phyloP scores from a whole-genome alignment of 2,329 filamentous ascomycete genomes.

The Huntiella moniliformis region DNA sequence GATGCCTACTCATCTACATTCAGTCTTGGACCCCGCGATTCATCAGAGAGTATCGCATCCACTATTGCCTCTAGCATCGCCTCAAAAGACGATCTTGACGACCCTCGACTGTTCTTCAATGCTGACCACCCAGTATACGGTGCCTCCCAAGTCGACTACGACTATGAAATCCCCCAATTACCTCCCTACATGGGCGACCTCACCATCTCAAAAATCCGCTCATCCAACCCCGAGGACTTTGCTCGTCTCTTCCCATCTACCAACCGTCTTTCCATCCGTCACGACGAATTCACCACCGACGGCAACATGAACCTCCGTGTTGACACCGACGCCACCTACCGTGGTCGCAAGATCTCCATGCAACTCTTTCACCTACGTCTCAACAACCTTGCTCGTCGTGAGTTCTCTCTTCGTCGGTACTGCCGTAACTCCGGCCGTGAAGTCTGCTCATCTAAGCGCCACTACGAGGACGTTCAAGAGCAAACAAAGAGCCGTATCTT shows the following conservation, averaged over 20 bases:
- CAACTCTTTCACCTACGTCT: slow-evolving; percentile 87
- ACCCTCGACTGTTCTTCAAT: background rate
- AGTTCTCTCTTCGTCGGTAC: slow-evolving; percentile 82
- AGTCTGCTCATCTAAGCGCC: slow-evolving; percentile 67
- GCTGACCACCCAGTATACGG: background rate
- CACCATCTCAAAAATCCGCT: slow-evolving; percentile 45
- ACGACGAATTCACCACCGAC: slow-evolving; percentile 77
- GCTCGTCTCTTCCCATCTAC: slow-evolving; percentile 70
- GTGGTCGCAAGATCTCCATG: slow-evolving; percentile 46
- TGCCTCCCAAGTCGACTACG: slow-evolving; percentile 14
- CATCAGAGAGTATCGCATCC: slow-evolving; percentile 65
- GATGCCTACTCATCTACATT: slow-evolving; percentile 13
- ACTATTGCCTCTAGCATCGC: slow-evolving; percentile 43
- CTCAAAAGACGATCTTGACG: slow-evolving; percentile 29
- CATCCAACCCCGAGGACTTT: slow-evolving; percentile 69
- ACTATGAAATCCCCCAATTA: slow-evolving; percentile 29
- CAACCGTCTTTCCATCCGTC: slow-evolving; percentile 61
- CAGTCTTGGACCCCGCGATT: slow-evolving; percentile 33
- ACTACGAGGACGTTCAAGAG: slow-evolving; percentile 30
- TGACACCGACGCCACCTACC: slow-evolving; percentile 49
- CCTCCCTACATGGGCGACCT: slow-evolving; percentile 42
- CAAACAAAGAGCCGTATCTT: slow-evolving; percentile 4
- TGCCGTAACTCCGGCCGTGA: slow-evolving; percentile 84
- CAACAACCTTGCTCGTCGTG: slow-evolving; percentile 70
- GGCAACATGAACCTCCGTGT: slow-evolving; percentile 94